Evolutionary conservation across 768 basidiomycete genomes (phyloP), one percentile per base, ranked within the genome.

Genomic region (Trametes cingulata): DNA sequence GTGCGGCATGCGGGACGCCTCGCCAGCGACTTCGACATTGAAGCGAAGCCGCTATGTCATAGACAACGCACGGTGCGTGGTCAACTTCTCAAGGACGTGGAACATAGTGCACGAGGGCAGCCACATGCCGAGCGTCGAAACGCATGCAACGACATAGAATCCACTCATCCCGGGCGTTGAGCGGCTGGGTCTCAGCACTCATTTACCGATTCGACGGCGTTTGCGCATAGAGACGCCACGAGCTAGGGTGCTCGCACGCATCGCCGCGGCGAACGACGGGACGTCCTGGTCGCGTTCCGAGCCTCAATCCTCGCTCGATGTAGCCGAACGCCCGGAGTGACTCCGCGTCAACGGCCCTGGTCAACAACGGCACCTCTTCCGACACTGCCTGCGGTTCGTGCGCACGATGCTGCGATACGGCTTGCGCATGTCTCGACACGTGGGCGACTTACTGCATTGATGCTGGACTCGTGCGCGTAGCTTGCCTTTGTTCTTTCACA

Each of bases 11-110:
- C 56, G 56, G 56, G 41, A 49, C 47, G 48, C 25, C 36, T 50
- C 46, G 47, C 47, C 22, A 57, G 47, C 39, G 29, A 57, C 47
- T 57, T 57, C 56, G 56, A 57, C 56, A 35, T 50, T 57, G 56
- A 57, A 57, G 39, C 39, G 47, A 50, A 57, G 56, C 39, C 47
- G 39, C 39, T 41, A 49, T 57, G 56, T 49, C 56, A 57, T 57
- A 33, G 17, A 13, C 54, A 47, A 35, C 42, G 41, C 42, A 46
- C 43, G 60, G 60, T 56, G 50, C 54, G 60, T 56, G 55, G 43
- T 52, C 48, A 27, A 45, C 54, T 57, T 61, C 55, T 52, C 60
- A 61, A 56, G 60, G 60, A 52, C 60, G 54, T 56, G 60, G 60
- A 51, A 61, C 29, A 25, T 43, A 20, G 37, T 50, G 48, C 60